A percentile compares a stretch with the other conserved stretches of the same genome.
phyloP scores from a whole-genome alignment of 78 protist genomes.

The Salpingoeca rosetta region DNA sequence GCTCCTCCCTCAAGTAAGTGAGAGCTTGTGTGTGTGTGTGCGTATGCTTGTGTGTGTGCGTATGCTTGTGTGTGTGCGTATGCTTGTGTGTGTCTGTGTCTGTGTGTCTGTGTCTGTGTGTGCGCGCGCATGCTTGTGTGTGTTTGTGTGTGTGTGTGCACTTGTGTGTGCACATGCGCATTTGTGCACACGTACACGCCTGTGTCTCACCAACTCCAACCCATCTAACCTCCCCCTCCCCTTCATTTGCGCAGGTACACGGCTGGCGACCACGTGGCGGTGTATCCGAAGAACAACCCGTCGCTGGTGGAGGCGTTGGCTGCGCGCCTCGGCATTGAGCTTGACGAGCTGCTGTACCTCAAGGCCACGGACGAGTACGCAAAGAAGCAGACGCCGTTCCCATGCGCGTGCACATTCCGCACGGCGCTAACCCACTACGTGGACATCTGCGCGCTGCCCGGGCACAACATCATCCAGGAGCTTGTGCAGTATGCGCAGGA shows the following conservation, averaged over 20 bases:
- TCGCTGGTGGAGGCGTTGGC: slow-evolving; percentile 36
- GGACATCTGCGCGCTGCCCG: slow-evolving; percentile 19
- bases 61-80: too few species aligned
- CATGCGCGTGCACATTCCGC: slow-evolving; percentile 34
- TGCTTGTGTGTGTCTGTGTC: too few species aligned
- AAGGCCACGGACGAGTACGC: slow-evolving; percentile 1
- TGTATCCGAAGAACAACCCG: slow-evolving; percentile 51
- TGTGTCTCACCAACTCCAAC: background rate
- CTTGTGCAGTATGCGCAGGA: slow-evolving; percentile 17
- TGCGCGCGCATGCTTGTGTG: too few species aligned
- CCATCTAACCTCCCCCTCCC: background rate
- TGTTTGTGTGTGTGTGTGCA: too few species aligned
- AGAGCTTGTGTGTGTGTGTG: too few species aligned
- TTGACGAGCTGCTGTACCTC: background rate
- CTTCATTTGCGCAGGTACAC: too few species aligned
- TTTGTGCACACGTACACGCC: too few species aligned
- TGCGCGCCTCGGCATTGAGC: background rate
- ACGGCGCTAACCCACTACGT: slow-evolving; percentile 27
- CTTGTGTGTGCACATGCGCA: too few species aligned
- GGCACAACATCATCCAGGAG: background rate
- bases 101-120: background rate
- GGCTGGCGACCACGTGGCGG: slow-evolving; percentile 74
- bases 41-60: too few species aligned
- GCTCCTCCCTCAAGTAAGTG: background rate
- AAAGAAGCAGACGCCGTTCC: slow-evolving; percentile 27